Percentiles rank a stretch among this genome's conserved stretches.
These are phyloP conservation scores for Orychophragmus violaceus DNA, from an alignment of 345 rosid species.

Conservation along the genomic window DNA sequence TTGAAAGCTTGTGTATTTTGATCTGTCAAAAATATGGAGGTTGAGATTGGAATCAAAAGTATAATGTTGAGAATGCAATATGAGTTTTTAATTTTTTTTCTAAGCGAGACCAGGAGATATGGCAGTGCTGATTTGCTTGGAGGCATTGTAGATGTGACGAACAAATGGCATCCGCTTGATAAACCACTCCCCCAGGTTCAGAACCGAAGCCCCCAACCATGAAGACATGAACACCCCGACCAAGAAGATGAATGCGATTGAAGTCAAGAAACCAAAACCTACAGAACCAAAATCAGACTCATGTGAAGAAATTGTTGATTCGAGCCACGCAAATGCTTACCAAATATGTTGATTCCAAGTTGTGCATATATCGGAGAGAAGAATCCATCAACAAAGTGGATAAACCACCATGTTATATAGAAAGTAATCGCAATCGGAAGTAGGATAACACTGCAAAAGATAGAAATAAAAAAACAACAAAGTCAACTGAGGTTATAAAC, in stretches of 20 bases:
- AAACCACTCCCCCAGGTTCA: conserved; percentile 88
- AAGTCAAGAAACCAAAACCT: conserved; percentile 96
- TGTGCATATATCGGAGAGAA: conserved; percentile 94
- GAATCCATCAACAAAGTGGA: too few relatives aligned
- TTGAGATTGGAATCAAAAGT: neutral
- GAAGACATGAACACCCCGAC: conserved; percentile 99
- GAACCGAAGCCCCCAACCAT: conserved; percentile 96
- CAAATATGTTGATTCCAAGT: conserved; percentile 90
- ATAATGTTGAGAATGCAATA: neutral
- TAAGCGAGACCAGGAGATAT: conserved; percentile 77
- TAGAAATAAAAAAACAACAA: neutral
- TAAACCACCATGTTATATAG: conserved; percentile 98
- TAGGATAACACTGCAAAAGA: conserved; percentile 79
- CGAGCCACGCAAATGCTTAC: conserved; percentile 39
- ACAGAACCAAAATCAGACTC: conserved; percentile 5
- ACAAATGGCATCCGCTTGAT: too few relatives aligned
- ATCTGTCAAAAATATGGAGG: conserved; percentile 38
- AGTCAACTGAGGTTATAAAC: conserved; percentile 18
- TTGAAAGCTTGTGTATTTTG: conserved; percentile 90
- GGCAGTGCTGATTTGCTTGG: conserved; percentile 96
- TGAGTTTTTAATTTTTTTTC: neutral
- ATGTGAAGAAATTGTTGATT: neutral
- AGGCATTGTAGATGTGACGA: too few relatives aligned
- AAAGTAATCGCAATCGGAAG: conserved; percentile 92
- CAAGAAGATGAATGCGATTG: too few relatives aligned